Evolutionary conservation across 139 green algal genomes (phyloP), one percentile per base, ranked within the genome.

Genomic region (Desmodesmus armatus): DNA sequence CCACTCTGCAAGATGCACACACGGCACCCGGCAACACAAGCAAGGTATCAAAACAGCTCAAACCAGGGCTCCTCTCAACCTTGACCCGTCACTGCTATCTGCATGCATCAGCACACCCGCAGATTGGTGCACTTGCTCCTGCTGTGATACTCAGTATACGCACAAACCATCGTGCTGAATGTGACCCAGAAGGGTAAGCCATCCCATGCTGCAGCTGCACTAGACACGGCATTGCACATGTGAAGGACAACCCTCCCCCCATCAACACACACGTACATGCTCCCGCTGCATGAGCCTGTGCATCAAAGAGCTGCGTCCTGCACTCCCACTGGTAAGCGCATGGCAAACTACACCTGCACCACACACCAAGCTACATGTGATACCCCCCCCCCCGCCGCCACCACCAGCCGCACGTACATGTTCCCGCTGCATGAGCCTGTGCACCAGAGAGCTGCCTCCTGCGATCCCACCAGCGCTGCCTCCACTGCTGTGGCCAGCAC

Each of bases 341-440:
- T n/a, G n/a, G n/a, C n/a, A n/a, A n/a, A n/a, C n/a, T n/a, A n/a
- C n/a, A n/a, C n/a, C n/a, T n/a, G n/a, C n/a, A n/a, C n/a, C n/a
- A n/a, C n/a, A n/a, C n/a, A n/a, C n/a, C n/a, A n/a, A n/a, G n/a
- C n/a, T n/a, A n/a, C n/a, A n/a, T n/a, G n/a, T n/a, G n/a, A n/a
- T n/a, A n/a, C n/a, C n/a, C n/a, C n/a, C n/a, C n/a, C n/a, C n/a
- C n/a, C n/a, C n/a, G n/a, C n/a, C n/a, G n/a, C n/a, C n/a, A n/a
- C n/a, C n/a, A n/a, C 39, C 25, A 87, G 74, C 81, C 79, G 74
- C 43, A 0, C 76, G 13, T 55, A 84, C 86, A 29, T 79, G 82
- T 75, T 95, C 90, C 29, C 92, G 78, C 60, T 87, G 73, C 47
- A 78, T n/a, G 47, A 86, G 72, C 58, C 40, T 63, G 27, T 7